Evolutionary conservation across 2,329 filamentous ascomycete genomes (phyloP).

Genomic region (Sporothrix sp.): DNA sequence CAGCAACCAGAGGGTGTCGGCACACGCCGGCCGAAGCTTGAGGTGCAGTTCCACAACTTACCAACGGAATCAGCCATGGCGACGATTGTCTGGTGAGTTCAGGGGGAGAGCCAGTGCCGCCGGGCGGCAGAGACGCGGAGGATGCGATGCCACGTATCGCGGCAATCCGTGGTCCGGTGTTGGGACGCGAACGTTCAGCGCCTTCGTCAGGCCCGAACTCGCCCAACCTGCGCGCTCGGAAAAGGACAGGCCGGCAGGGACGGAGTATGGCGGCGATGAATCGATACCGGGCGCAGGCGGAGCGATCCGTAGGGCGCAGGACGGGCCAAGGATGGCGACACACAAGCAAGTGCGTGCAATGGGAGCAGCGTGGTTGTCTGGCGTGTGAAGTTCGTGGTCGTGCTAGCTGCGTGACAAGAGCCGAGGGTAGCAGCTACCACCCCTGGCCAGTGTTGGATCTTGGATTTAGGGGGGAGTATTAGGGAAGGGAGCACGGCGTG

Average conservation of each 20-base stretch:
- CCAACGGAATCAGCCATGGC: constrained; percentile 45
- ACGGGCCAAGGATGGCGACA: not conserved
- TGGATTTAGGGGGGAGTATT: too few relatives aligned
- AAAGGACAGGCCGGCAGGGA: too few relatives aligned
- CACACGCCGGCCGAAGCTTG: not conserved
- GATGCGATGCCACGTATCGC: constrained; percentile 1
- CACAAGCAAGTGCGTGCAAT: not conserved
- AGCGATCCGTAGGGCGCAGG: too few relatives aligned
- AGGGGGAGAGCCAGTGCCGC: not conserved
- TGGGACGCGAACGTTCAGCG: too few relatives aligned
- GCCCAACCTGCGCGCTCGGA: too few relatives aligned
- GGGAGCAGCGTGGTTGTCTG: not conserved
- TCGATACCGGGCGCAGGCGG: too few relatives aligned
- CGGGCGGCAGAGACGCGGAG: too few relatives aligned
- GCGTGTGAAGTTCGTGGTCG: not conserved
- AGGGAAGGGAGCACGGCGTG: too few relatives aligned
- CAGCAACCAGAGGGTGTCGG: not conserved
- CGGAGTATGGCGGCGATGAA: too few relatives aligned
- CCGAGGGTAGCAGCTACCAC: constrained; percentile 1
- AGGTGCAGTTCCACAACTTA: too few relatives aligned
- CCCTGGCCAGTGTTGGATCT: not conserved
- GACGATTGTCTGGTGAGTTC: not conserved
- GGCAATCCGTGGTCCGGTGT: not conserved
- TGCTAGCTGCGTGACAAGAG: constrained; percentile 6
- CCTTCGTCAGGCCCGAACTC: too few relatives aligned